These are phyloP conservation scores for Lactarius akahatsu DNA, from an alignment of 768 basidiomycete genomes.

Conservation along the genomic window DNA sequence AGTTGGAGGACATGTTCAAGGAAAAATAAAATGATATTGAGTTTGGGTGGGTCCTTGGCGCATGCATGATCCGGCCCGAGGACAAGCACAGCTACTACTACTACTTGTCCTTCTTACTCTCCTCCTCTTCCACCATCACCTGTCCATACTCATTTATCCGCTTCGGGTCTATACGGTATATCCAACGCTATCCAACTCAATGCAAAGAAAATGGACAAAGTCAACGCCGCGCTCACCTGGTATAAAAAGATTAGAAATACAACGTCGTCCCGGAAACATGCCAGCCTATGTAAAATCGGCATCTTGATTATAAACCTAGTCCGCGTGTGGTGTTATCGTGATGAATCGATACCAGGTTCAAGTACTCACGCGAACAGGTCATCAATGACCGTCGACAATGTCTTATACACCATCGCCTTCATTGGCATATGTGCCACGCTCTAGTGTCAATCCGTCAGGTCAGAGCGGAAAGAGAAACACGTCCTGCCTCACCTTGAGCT, in stretches of 20 bases:
- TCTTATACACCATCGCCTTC: constrained; percentile 98
- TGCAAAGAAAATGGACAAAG: constrained; percentile 22
- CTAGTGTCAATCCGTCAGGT: constrained; percentile 40
- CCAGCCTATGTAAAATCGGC: constrained; percentile 90
- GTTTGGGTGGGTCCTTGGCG: not conserved
- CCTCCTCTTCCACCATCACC: constrained; percentile 48
- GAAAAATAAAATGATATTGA: constrained; percentile 2
- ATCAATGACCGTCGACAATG: constrained; percentile 85
- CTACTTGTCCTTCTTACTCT: constrained; percentile 40
- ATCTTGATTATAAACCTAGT: constrained; percentile 91
- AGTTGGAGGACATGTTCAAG: constrained; percentile 33
- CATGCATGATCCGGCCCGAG: constrained; percentile 3
- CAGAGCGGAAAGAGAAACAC: constrained; percentile 1
- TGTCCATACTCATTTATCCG: constrained; percentile 97
- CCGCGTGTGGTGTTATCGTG: constrained; percentile 8
- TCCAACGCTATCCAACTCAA: constrained; percentile 70
- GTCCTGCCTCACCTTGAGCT: constrained; percentile 67
- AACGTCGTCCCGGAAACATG: constrained; percentile 86
- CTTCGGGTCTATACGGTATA: constrained; percentile 93
- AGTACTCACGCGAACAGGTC: constrained; percentile 81
- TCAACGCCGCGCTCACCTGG: constrained; percentile 55
- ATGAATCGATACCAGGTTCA: constrained; percentile 17
- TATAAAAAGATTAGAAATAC: constrained; percentile 92
- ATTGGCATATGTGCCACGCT: constrained; percentile 98
- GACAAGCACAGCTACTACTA: constrained; percentile 25